Conservation (phyloP, 805 yeast genomes). For the Candida jianshihensis region DNA sequence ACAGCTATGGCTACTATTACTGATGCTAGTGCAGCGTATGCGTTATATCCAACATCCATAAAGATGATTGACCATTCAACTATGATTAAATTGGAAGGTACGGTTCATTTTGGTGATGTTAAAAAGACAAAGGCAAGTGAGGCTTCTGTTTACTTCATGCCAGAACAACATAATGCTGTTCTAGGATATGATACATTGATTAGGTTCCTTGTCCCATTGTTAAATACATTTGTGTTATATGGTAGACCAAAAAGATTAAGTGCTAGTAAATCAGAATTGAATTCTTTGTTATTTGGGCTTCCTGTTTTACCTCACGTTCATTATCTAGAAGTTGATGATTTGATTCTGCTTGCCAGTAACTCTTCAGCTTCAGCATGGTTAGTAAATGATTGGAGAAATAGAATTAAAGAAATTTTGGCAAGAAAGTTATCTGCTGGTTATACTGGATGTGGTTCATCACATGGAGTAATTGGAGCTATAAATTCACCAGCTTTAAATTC, state of each 20-base stretch:
- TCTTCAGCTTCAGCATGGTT: constrained; percentile 42
- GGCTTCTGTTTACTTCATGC: constrained; percentile 72
- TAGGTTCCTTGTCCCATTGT: constrained; percentile 65
- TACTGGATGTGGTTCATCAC: constrained; percentile 68
- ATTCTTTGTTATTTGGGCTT: constrained; percentile 69
- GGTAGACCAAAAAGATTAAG: constrained; percentile 75
- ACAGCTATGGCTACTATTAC: constrained; percentile 74
- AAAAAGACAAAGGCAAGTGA: constrained; percentile 44
- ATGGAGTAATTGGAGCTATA: constrained; percentile 56
- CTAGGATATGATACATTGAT: constrained; percentile 80
- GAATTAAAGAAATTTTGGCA: constrained; percentile 48
- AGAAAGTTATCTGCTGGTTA: constrained; percentile 53
- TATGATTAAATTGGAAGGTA: constrained; percentile 83
- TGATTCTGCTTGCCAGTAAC: constrained; percentile 34
- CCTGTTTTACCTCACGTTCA: constrained; percentile 77
- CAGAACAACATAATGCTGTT: constrained; percentile 76
- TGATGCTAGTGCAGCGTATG: constrained; percentile 66
- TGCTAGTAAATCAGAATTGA: constrained; percentile 61
- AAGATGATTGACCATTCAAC: constrained; percentile 80
- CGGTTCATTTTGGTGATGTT: constrained; percentile 50
- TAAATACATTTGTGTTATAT: constrained; percentile 71
- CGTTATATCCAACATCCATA: constrained; percentile 87
- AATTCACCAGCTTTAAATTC: constrained; percentile 39
- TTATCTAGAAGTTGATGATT: constrained; percentile 60
- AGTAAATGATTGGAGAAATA: constrained; percentile 49